phyloP scores from a whole-genome alignment of 164 flowering plant species.

The Dillenia suffruticosa region DNA sequence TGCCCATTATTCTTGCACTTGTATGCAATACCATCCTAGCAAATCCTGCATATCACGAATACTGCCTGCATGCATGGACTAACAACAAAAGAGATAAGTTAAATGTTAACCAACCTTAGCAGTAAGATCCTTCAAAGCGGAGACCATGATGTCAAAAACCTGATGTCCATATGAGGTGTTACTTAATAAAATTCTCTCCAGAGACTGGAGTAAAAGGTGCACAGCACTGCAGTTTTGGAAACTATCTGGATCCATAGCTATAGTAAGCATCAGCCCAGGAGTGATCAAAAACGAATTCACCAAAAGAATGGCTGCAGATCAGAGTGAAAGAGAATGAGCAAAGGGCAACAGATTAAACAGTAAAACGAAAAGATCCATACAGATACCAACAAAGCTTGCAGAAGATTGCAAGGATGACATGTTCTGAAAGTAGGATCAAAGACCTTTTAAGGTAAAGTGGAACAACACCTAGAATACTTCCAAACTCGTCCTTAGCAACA shows the following conservation, averaged over 20 bases:
- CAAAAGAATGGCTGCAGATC: conserved; percentile 86
- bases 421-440: conserved; percentile 12
- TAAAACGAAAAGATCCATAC: background rate
- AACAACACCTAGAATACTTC: conserved; percentile 74
- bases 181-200: conserved; percentile 76
- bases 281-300: conserved; percentile 95
- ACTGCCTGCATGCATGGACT: too few relatives aligned
- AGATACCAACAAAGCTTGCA: conserved; percentile 1
- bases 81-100: too few relatives aligned
- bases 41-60: too few relatives aligned
- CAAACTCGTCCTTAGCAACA: conserved; percentile 66
- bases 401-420: background rate
- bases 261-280: conserved; percentile 97
- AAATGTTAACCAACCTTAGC: conserved; percentile 48
- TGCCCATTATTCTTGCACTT: too few relatives aligned
- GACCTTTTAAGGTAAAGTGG: conserved; percentile 98
- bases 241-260: conserved; percentile 68
- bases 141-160: conserved; percentile 63
- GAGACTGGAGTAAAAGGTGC: conserved; percentile 97
- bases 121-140: conserved; percentile 65
- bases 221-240: conserved; percentile 88
- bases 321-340: conserved; percentile 16
- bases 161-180: conserved; percentile 59
- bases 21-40: too few relatives aligned
- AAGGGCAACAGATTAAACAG: conserved; percentile 4